Conservation (phyloP, 345 rosid species). For the Eucalyptus virginea region DNA sequence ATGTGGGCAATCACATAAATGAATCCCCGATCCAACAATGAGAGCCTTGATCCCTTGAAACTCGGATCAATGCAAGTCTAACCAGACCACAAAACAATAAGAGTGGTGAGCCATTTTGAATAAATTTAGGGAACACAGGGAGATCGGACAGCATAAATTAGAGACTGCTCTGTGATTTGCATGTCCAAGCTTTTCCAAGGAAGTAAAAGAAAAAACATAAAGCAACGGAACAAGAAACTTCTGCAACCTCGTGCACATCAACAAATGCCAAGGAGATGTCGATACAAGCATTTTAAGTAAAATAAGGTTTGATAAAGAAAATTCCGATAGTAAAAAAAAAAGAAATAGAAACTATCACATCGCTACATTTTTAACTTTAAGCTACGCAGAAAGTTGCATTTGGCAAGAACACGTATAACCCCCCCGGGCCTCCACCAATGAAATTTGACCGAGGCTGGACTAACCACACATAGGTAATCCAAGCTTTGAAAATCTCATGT, state of each 20-base stretch:
- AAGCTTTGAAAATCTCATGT: neutral
- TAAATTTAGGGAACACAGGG: neutral
- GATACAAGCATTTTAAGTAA: neutral
- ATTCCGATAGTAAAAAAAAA: neutral
- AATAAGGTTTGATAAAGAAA: neutral
- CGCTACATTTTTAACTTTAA: neutral
- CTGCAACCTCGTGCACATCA: neutral
- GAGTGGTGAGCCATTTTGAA: neutral
- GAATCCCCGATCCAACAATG: constrained; percentile 88
- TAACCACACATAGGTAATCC: neutral
- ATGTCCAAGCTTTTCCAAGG: neutral
- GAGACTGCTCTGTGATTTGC: neutral
- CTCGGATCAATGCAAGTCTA: constrained; percentile 32
- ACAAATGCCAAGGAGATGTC: neutral
- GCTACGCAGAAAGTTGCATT: neutral
- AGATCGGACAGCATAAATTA: neutral
- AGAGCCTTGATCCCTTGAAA: constrained; percentile 65
- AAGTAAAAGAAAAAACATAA: neutral
- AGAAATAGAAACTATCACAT: neutral
- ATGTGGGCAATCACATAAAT: constrained; percentile 75
- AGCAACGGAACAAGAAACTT: neutral
- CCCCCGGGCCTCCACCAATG: no score
- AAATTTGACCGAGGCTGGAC: neutral
- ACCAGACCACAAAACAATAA: neutral
- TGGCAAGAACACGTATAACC: no score